Evolutionary conservation across 441 rosid species (phyloP).

Genomic region (Pelargonium hybrid): DNA sequence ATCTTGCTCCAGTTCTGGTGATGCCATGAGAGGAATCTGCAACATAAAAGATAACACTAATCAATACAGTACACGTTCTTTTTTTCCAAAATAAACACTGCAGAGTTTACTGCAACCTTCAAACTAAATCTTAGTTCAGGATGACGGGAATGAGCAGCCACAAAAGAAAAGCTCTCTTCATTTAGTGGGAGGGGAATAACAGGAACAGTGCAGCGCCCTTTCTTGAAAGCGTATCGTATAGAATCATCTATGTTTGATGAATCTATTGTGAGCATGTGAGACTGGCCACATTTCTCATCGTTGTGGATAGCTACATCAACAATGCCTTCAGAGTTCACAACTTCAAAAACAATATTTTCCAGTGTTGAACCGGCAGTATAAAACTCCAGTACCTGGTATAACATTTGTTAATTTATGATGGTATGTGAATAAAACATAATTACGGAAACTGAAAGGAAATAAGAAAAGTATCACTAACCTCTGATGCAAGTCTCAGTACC

Average conservation of each 20-base stretch:
- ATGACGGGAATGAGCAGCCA: conserved; percentile 37
- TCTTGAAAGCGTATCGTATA: conserved; percentile 33
- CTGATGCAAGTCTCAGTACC: conserved; percentile 36
- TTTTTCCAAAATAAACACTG: not conserved
- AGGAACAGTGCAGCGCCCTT: conserved; percentile 44
- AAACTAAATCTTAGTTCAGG: conserved; percentile 30
- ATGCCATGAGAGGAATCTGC: conserved; percentile 24
- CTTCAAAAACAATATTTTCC: conserved; percentile 34
- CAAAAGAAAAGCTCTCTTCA: conserved; percentile 33
- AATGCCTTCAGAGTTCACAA: conserved; percentile 35
- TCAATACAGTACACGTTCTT: not conserved
- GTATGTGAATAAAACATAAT: not conserved
- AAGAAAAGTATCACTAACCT: conserved; percentile 29
- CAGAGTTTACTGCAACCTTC: conserved; percentile 22
- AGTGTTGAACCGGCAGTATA: conserved; percentile 42
- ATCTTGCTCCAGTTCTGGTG: conserved; percentile 14
- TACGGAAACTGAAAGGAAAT: not conserved
- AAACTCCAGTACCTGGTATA: conserved; percentile 33
- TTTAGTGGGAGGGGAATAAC: conserved; percentile 33
- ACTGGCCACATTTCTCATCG: conserved; percentile 29
- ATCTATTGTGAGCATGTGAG: conserved; percentile 35
- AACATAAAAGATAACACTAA: not conserved
- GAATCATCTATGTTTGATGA: conserved; percentile 16
- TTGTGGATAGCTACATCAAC: conserved; percentile 37
- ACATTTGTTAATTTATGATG: not conserved